Conservation (phyloP, 768 basidiomycete species). For the Lepiota subincarnata region DNA sequence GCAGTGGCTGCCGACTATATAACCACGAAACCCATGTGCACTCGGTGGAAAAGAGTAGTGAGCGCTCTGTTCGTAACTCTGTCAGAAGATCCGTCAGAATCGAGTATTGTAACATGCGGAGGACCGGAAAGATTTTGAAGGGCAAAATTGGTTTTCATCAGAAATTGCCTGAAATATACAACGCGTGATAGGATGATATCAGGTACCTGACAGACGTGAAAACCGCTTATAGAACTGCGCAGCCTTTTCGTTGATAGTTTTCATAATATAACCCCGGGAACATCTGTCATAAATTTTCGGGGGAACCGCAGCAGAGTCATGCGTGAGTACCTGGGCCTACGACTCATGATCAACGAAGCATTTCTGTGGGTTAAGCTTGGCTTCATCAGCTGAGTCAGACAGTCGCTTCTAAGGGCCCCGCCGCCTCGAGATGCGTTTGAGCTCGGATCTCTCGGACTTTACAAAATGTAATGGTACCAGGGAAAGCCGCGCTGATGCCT, state of each 20-base stretch:
- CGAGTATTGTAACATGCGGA: background rate
- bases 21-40: background rate
- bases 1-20: background rate
- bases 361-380: too few species aligned
- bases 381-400: too few species aligned
- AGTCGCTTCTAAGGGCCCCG: too few species aligned
- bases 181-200: background rate
- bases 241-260: background rate
- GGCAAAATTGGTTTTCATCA: too few species aligned
- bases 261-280: background rate
- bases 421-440: too few species aligned
- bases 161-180: background rate
- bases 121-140: background rate
- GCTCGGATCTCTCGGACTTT: too few species aligned
- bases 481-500: too few species aligned
- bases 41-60: background rate
- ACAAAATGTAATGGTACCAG: too few species aligned
- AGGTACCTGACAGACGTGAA: too few species aligned
- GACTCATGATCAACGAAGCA: too few species aligned
- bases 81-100: slow-evolving; percentile 3
- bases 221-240: background rate
- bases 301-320: background rate
- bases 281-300: background rate
- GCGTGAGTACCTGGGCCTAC: too few species aligned
- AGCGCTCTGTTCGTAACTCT: background rate